Evolutionary conservation across 1,139 yeast species (phyloP), one percentile per base, ranked within the genome.

Genomic region (Protomyces gravidus): DNA sequence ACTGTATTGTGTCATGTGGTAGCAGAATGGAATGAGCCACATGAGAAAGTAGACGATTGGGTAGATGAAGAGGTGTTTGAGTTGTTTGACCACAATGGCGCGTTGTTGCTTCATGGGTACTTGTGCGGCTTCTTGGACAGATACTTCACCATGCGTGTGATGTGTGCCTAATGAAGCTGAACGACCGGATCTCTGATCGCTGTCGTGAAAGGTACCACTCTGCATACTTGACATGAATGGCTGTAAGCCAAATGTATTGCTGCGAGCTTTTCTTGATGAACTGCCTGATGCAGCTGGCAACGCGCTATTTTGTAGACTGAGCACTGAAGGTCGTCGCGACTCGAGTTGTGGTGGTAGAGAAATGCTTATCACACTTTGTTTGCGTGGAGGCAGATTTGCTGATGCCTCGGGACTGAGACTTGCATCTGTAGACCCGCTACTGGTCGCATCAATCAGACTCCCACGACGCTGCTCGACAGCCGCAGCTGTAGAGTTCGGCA

Each of bases 31-130:
- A 11, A 51, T 28, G 45, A 58, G 53, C 61, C 58, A 51, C 51
- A 58, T 45, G 46, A 51, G 36, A 11, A 58, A 27, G 19, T 58
- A 58, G 42, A 58, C 42, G 45, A 58, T 21, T 4, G 61, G 61
- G 39, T 42, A 58, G 45, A 58, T 42, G 58, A 58, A 58, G 23
- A 58, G 45, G 9, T 50, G 58, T 23, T 39, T 19, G 17, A 59
- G 46, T 33, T 53, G 62, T 23, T 28, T 33, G 21, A 46, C 50
- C 11, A 53, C 48, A 21, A 50, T 33, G 15, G 42, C 42, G 17
- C 58, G 58, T 27, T 53, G 51, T 5, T 25, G 11, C 15, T 25
- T 32, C 30, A 53, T 50, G 2, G 47, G 51, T 11, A 45, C 58
- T 23, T 23, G 25, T 21, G 46, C 50, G 28, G 25, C 32, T 28